These are phyloP conservation scores for Fusarium nematophilum DNA, from an alignment of 2,329 filamentous ascomycete genomes.

Conservation along the genomic window DNA sequence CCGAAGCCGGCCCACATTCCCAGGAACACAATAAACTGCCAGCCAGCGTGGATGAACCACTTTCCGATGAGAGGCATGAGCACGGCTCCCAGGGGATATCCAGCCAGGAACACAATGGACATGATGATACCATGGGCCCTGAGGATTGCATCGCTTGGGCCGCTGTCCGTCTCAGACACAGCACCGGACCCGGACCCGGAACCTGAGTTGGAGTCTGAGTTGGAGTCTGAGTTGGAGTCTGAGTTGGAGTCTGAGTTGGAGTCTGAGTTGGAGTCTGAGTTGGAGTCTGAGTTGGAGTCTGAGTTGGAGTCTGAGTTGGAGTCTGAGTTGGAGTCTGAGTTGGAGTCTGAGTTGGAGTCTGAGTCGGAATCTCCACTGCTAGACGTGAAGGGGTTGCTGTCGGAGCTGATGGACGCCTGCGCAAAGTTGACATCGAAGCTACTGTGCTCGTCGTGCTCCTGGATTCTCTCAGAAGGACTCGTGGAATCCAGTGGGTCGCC, in stretches of 20 bases:
- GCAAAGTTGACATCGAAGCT: conserved; percentile 62
- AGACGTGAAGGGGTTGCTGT: conserved; percentile 64
- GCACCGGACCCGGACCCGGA: conserved; percentile 21
- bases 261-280: conserved; percentile 4
- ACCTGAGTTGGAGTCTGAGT: background rate
- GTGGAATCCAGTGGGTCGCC: conserved; percentile 59
- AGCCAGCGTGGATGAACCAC: conserved; percentile 67
- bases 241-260: conserved; percentile 4
- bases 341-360: conserved; percentile 1
- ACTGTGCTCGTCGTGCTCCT: conserved; percentile 58
- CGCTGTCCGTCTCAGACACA: conserved; percentile 22
- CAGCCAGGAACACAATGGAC: conserved; percentile 66
- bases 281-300: conserved; percentile 7
- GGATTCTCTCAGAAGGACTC: conserved; percentile 53
- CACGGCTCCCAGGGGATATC: conserved; percentile 70
- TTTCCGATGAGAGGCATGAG: conserved; percentile 69
- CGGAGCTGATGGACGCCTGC: conserved; percentile 56
- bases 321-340: background rate
- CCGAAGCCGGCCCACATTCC: conserved; percentile 71
- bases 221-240: conserved; percentile 12
- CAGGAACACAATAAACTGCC: conserved; percentile 65
- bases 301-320: conserved; percentile 8
- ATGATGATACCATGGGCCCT: conserved; percentile 69
- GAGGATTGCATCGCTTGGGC: conserved; percentile 45
- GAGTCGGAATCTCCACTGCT: conserved; percentile 18